Percentiles rank a stretch among this genome's conserved stretches.
phyloP scores from a whole-genome alignment of 2,329 filamentous ascomycete species.

The Pestalotiopsis sp. region DNA sequence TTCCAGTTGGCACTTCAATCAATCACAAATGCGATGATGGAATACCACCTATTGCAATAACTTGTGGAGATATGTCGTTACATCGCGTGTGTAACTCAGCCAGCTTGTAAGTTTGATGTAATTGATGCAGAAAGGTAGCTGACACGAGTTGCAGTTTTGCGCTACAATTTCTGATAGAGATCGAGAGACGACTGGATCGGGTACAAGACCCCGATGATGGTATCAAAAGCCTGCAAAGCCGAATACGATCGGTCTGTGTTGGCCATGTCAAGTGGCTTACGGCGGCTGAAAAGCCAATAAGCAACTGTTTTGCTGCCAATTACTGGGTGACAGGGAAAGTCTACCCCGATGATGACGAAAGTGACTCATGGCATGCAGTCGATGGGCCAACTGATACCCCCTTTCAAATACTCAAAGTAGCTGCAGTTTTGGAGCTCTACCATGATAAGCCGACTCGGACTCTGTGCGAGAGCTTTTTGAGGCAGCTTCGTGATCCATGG shows the following conservation, averaged over 20 bases:
- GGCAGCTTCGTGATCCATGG: neutral
- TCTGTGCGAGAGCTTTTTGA: neutral
- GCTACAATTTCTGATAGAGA: constrained; percentile 13
- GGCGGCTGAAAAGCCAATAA: neutral
- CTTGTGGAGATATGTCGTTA: constrained; percentile 18
- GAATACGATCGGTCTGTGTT: neutral
- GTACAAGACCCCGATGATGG: neutral
- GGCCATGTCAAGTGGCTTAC: neutral
- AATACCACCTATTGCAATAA: constrained; percentile 14
- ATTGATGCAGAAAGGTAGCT: neutral
- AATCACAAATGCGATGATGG: neutral
- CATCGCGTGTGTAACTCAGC: constrained; percentile 16
- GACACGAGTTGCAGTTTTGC: constrained; percentile 8
- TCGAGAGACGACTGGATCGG: constrained; percentile 1
- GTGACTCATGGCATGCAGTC: constrained; percentile 4
- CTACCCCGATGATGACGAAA: neutral
- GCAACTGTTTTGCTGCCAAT: neutral
- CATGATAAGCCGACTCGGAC: neutral
- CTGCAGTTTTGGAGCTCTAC: neutral
- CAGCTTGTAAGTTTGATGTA: constrained; percentile 17
- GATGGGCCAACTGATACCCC: constrained; percentile 12
- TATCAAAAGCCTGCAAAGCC: neutral
- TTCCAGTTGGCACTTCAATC: neutral
- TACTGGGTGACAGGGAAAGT: constrained; percentile 17
- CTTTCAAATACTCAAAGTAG: constrained; percentile 15